Evolutionary conservation across 257 asterid species (phyloP), one percentile per base, ranked within the genome.

Genomic region (Solanum neorickii): DNA sequence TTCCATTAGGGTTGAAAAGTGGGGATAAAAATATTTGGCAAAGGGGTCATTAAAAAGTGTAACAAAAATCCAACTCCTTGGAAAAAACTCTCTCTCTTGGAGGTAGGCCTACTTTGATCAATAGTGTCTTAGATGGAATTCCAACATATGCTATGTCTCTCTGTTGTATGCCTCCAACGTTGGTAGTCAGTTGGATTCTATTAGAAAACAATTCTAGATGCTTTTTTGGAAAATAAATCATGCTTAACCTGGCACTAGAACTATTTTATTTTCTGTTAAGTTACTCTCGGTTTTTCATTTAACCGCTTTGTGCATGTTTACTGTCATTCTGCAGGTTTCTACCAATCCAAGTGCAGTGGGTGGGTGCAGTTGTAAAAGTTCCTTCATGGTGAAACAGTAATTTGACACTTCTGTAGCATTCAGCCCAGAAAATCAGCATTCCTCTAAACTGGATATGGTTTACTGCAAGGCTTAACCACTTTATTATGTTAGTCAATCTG

Each of bases 351-450:
- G 98, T 87, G 99, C 99, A 20, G 95, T 94, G 83, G 99, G 98
- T 82, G 98, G 98, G 84, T 96, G 99, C 92, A 91, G 98, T 95
- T 96, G 99, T 87, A 96, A 96, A 91, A 95, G 96, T 86, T 96
- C 98, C 59, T 95, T 96, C 75, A 93, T 94, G 94, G 95, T 93
- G 88, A 91, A 94, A 89, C 91, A 88, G 89, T 84, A 74, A 65
- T 41, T 77, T 82, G 35, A 25, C 29, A 60, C 68, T 42, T 87
- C 47, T 31, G 29, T 65, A 75, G 69, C 78, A 77, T 35, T 87
- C n/a, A 29, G 16, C 69, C 82, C 44, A 29, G 35, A 80, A 27
- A 80, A 80, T 80, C 69, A 20, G 12, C 44, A 47, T 80, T 80
- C 27, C 69, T 47, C 66, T 49, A 3, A 49, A 21, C 85, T 47